Conservation (phyloP, 768 basidiomycete species). For the Heimioporus sp. region DNA sequence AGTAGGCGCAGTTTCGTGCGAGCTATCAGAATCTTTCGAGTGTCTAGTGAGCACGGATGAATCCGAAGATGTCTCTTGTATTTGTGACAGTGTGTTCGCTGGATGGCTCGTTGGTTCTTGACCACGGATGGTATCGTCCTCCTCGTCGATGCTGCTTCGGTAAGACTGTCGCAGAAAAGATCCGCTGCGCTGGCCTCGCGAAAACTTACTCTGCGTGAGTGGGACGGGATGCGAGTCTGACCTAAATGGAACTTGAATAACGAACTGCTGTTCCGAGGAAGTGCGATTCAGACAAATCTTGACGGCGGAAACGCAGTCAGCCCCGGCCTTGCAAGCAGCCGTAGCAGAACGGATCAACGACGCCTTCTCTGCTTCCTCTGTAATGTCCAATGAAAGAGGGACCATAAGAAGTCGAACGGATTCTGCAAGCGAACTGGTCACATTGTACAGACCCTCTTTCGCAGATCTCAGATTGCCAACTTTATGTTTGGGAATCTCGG, state of each 20-base stretch:
- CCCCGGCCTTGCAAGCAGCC: slow-evolving; percentile 79
- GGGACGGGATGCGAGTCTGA: slow-evolving; percentile 44
- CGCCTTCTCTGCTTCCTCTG: slow-evolving; percentile 83
- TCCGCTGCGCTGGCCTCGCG: slow-evolving; percentile 38
- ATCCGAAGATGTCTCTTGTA: slow-evolving; percentile 49
- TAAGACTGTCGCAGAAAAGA: slow-evolving; percentile 37
- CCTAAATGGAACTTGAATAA: slow-evolving; percentile 58
- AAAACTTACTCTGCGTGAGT: slow-evolving; percentile 50
- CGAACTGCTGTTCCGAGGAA: slow-evolving; percentile 57
- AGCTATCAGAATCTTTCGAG: slow-evolving; percentile 46
- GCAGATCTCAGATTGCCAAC: slow-evolving; percentile 63
- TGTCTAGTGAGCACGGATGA: slow-evolving; percentile 39
- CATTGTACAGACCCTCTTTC: slow-evolving; percentile 80
- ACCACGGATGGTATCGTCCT: slow-evolving; percentile 62
- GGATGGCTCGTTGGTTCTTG: slow-evolving; percentile 33
- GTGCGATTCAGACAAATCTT: slow-evolving; percentile 75
- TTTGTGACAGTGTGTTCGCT: slow-evolving; percentile 11
- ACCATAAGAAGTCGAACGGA: slow-evolving; percentile 77
- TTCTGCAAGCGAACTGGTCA: slow-evolving; percentile 84
- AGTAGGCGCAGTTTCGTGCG: slow-evolving; percentile 49
- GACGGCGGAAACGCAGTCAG: slow-evolving; percentile 85
- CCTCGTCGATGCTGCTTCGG: slow-evolving; percentile 45
- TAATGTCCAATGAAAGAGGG: slow-evolving; percentile 41
- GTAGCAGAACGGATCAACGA: slow-evolving; percentile 83
- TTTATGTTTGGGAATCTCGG: slow-evolving; percentile 63